phyloP scores from a whole-genome alignment of 306 rosid genomes.

The Cucurbita moschata region DNA sequence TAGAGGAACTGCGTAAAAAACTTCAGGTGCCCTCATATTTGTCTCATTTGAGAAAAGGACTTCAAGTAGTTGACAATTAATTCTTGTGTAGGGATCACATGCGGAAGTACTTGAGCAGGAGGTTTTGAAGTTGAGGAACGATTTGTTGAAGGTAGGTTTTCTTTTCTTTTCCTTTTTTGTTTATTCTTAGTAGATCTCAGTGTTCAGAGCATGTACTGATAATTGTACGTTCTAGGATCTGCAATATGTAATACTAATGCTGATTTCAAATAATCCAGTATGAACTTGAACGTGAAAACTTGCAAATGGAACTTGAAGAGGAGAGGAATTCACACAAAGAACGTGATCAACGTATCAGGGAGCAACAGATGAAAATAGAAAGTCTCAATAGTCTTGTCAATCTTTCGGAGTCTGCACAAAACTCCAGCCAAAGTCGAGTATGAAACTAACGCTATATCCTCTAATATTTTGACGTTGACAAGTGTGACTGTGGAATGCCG shows the following conservation, averaged over 20 bases:
- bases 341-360: conserved; percentile 43
- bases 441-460: neutral
- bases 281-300: conserved; percentile 81
- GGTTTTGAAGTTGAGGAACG: conserved; percentile 72
- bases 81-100: conserved; percentile 67
- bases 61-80: conserved; percentile 4
- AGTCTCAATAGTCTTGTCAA: conserved; percentile 29
- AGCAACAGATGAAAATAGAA: conserved; percentile 51
- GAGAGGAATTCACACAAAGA: conserved; percentile 58
- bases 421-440: conserved; percentile 67
- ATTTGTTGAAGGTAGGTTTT: conserved; percentile 61
- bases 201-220: neutral
- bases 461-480: neutral
- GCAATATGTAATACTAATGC: neutral
- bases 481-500: neutral
- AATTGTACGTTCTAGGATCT: neutral
- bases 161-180: neutral
- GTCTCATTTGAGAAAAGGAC: neutral
- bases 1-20: conserved; percentile 74
- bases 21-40: conserved; percentile 47
- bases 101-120: conserved; percentile 86
- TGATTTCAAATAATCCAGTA: conserved; percentile 37
- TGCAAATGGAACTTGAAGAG: conserved; percentile 69
- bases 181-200: neutral
- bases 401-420: conserved; percentile 29